phyloP scores from a whole-genome alignment of 2,329 filamentous ascomycete species.

The Periglandula ipomoeae region DNA sequence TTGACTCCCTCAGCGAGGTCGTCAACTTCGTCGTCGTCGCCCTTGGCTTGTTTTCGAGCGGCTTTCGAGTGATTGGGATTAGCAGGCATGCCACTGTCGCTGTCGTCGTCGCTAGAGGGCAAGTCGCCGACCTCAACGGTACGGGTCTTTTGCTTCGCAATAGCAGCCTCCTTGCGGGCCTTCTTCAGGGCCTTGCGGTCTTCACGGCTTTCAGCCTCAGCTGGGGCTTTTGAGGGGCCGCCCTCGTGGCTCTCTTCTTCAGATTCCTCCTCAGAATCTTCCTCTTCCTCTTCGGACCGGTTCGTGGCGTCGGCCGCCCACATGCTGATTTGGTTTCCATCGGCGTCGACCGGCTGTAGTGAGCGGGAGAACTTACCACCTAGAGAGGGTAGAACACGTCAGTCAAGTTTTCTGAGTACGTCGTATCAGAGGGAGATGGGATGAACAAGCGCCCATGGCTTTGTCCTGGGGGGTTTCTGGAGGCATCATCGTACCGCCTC shows the following conservation, averaged over 20 bases:
- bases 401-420: neutral
- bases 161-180: conserved; percentile 82
- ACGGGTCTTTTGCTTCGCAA: conserved; percentile 62
- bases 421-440: neutral
- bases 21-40: conserved; percentile 31
- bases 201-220: conserved; percentile 59
- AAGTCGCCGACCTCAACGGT: conserved; percentile 77
- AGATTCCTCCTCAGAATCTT: conserved; percentile 43
- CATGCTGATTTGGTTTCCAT: conserved; percentile 84
- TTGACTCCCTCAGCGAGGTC: conserved; percentile 46
- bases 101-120: conserved; percentile 61
- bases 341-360: conserved; percentile 76
- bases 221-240: conserved; percentile 31
- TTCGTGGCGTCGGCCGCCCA: conserved; percentile 60
- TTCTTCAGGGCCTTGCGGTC: conserved; percentile 82
- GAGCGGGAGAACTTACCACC: conserved; percentile 94
- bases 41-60: conserved; percentile 46
- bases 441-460: neutral
- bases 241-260: conserved; percentile 42
- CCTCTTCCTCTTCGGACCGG: conserved; percentile 44
- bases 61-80: conserved; percentile 90
- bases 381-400: conserved; percentile 25
- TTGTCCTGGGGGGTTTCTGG: neutral
- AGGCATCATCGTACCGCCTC: conserved; percentile 60
- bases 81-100: conserved; percentile 61